Conservation (phyloP, 106 monocot species). For the Narthecium ossifragum region DNA sequence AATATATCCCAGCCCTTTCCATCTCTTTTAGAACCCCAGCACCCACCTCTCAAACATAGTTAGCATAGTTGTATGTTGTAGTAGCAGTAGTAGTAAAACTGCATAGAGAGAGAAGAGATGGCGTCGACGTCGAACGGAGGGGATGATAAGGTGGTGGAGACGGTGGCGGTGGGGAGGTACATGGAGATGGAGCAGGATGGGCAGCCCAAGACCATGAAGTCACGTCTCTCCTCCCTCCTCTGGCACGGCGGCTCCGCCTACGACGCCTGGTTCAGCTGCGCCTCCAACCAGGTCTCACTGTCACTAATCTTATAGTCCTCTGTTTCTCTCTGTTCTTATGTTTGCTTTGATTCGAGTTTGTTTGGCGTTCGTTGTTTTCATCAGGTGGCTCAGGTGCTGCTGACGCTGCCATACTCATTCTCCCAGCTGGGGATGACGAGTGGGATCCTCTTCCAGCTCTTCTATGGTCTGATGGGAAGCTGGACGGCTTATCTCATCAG, state of each 20-base stretch:
- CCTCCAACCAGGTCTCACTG: conserved; percentile 83
- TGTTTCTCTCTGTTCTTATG: neutral
- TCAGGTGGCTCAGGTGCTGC: conserved; percentile 73
- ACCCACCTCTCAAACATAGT: neutral
- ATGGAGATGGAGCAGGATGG: conserved; percentile 71
- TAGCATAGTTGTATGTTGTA: neutral
- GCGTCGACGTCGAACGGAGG: conserved; percentile 14
- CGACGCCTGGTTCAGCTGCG: conserved; percentile 83
- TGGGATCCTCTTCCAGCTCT: conserved; percentile 53
- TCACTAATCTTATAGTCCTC: no score
- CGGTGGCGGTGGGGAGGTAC: conserved; percentile 53
- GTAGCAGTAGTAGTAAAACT: neutral
- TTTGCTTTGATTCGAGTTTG: neutral
- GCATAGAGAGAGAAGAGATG: conserved; percentile 18
- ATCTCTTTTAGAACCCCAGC: neutral
- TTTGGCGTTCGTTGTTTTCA: neutral
- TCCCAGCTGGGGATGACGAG: conserved; percentile 71
- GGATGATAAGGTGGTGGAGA: conserved; percentile 54
- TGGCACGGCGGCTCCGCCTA: conserved; percentile 80
- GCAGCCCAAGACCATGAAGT: conserved; percentile 33
- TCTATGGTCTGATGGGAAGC: conserved; percentile 67
- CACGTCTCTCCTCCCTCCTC: conserved; percentile 51
- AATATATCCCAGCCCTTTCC: neutral
- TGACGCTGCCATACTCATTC: conserved; percentile 73
- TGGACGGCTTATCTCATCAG: conserved; percentile 85